These are phyloP conservation scores for Saturnispora quitensis DNA, from an alignment of 805 yeast genomes.

Conservation along the genomic window DNA sequence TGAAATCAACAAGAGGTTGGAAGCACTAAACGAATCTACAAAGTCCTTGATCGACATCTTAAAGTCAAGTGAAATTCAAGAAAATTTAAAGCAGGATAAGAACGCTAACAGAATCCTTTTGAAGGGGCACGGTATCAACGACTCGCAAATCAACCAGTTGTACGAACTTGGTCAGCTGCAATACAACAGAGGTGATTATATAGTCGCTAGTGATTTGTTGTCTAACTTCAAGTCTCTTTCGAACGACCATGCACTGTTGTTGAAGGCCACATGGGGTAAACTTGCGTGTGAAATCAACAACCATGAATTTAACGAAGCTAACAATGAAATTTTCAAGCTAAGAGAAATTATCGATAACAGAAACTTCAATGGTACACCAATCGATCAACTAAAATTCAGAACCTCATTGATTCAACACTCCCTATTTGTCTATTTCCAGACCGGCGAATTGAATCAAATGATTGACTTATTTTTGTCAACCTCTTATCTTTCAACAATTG, in stretches of 20 bases:
- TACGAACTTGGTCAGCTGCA: conserved; percentile 55
- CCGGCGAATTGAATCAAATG: conserved; percentile 33
- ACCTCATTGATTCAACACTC: conserved; percentile 67
- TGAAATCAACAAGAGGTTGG: conserved; percentile 31
- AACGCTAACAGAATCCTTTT: conserved; percentile 40
- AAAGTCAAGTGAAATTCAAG: conserved; percentile 42
- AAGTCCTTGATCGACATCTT: conserved; percentile 37
- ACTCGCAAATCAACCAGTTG: conserved; percentile 39
- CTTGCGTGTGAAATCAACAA: conserved; percentile 52
- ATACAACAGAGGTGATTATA: conserved; percentile 55
- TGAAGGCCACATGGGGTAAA: conserved; percentile 61
- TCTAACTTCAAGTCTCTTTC: conserved; percentile 49
- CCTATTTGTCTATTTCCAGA: conserved; percentile 45
- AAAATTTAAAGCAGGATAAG: conserved; percentile 45
- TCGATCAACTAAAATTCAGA: conserved; percentile 52
- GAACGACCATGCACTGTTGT: conserved; percentile 38
- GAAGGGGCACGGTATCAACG: conserved; percentile 36
- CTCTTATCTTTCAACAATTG: conserved; percentile 55
- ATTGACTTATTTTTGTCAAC: conserved; percentile 51
- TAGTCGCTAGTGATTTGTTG: conserved; percentile 47
- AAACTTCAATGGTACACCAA: conserved; percentile 39
- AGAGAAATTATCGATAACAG: conserved; percentile 52
- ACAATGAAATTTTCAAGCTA: conserved; percentile 43
- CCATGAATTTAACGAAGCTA: conserved; percentile 42
- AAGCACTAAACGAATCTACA: conserved; percentile 33